Conservation (phyloP, 2,329 filamentous ascomycete species). For the Trichophyton mentagrophytes region DNA sequence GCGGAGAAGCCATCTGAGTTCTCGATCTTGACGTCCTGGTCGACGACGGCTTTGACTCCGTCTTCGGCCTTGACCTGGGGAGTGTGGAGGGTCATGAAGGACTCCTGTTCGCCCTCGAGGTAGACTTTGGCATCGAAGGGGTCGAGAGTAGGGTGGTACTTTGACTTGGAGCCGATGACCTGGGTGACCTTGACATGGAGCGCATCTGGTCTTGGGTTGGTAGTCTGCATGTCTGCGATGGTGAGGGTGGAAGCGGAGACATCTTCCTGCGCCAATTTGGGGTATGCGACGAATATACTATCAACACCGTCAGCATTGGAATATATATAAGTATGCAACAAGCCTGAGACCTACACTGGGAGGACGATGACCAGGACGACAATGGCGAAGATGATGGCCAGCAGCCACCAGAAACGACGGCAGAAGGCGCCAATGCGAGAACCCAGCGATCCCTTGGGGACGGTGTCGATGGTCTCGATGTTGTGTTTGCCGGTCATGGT, state of each 20-base stretch:
- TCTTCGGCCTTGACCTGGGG: conserved; percentile 34
- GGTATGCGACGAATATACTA: conserved; percentile 47
- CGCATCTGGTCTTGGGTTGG: conserved; percentile 36
- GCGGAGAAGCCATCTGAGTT: conserved; percentile 36
- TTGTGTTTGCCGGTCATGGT: conserved; percentile 11
- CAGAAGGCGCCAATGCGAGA: conserved; percentile 22
- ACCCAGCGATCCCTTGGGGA: conserved; percentile 18
- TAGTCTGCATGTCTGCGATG: conserved; percentile 40
- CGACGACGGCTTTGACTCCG: conserved; percentile 30
- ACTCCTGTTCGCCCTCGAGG: conserved; percentile 30
- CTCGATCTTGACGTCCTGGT: conserved; percentile 34
- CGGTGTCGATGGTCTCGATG: conserved; percentile 5
- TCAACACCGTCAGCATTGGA: neutral
- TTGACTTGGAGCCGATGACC: conserved; percentile 36
- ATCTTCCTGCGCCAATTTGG: conserved; percentile 43
- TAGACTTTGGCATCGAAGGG: conserved; percentile 41
- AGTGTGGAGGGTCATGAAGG: conserved; percentile 36
- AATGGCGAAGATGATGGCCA: conserved; percentile 40
- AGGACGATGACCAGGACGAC: conserved; percentile 42
- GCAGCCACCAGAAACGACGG: conserved; percentile 42
- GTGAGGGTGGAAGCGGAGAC: conserved; percentile 41
- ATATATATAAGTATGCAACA: neutral
- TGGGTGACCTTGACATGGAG: conserved; percentile 39
- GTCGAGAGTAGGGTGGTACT: conserved; percentile 43
- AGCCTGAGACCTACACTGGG: conserved; percentile 37